A percentile compares a stretch with the other conserved stretches of the same genome.
These are phyloP conservation scores for Claviceps sp. DNA, from an alignment of 2,329 filamentous ascomycete genomes.

Conservation along the genomic window DNA sequence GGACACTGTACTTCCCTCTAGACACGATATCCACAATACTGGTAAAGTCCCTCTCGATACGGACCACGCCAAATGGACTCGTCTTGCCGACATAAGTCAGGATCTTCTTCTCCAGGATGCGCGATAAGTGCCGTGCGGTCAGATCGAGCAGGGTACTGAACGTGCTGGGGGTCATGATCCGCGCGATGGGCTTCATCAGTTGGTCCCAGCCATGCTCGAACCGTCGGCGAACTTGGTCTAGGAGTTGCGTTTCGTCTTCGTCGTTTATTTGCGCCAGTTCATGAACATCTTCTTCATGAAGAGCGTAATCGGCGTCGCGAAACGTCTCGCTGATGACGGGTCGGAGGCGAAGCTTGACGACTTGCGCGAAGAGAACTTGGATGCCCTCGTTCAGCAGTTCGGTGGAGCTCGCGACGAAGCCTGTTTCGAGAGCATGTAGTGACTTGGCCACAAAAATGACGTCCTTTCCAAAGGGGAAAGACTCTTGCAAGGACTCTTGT, in stretches of 20 bases:
- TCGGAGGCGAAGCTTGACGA: conserved; percentile 72
- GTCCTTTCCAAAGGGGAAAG: conserved; percentile 74
- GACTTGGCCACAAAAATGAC: conserved; percentile 53
- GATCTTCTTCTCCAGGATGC: conserved; percentile 75
- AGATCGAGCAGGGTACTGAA: conserved; percentile 64
- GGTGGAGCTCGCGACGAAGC: conserved; percentile 63
- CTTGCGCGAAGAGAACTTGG: conserved; percentile 73
- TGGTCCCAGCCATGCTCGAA: conserved; percentile 81
- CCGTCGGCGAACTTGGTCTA: conserved; percentile 60
- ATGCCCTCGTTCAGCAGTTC: conserved; percentile 78
- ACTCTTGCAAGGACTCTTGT: conserved; percentile 37
- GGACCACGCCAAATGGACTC: conserved; percentile 68
- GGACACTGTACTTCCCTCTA: conserved; percentile 59
- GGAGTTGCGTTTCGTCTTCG: conserved; percentile 36
- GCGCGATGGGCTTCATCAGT: conserved; percentile 70
- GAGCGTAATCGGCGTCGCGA: conserved; percentile 76
- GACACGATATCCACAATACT: conserved; percentile 58
- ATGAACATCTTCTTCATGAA: conserved; percentile 47
- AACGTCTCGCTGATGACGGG: conserved; percentile 81
- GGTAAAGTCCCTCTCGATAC: conserved; percentile 72
- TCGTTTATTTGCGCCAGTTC: conserved; percentile 42
- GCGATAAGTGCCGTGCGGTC: conserved; percentile 61
- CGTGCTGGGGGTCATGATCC: conserved; percentile 66
- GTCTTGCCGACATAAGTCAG: conserved; percentile 67
- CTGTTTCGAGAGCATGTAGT: conserved; percentile 53